A percentile compares a stretch with the other conserved stretches of the same genome.
Evolutionary conservation across 345 rosid species (phyloP).

Genomic region (Cochlearia excelsa): DNA sequence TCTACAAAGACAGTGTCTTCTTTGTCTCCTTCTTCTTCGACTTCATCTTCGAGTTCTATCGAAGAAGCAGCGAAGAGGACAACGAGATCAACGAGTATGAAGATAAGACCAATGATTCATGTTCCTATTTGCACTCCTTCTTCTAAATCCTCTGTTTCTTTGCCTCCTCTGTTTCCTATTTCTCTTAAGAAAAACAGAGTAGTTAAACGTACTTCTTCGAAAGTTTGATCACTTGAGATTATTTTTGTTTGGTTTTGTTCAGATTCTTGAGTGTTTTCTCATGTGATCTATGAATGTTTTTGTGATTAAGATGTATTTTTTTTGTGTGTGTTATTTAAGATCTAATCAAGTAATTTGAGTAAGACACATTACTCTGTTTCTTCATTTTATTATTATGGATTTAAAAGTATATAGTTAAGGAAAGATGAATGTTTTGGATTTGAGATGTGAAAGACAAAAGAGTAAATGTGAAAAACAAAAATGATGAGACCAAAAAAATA

Average conservation of each 20-base stretch:
- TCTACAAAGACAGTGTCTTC: slow-evolving; percentile 33
- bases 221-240: background rate
- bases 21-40: slow-evolving; percentile 56
- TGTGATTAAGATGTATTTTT: too few species aligned
- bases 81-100: slow-evolving; percentile 63
- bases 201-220: slow-evolving; percentile 43
- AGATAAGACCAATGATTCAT: slow-evolving; percentile 81
- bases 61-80: slow-evolving; percentile 57
- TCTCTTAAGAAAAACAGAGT: slow-evolving; percentile 52
- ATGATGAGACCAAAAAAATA: too few species aligned
- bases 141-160: slow-evolving; percentile 44
- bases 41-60: slow-evolving; percentile 62
- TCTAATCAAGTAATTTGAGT: too few species aligned
- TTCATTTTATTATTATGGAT: background rate
- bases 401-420: too few species aligned
- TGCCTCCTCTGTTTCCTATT: slow-evolving; percentile 61
- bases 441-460: too few species aligned
- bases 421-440: too few species aligned
- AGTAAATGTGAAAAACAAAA: too few species aligned
- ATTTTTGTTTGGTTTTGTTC: too few species aligned
- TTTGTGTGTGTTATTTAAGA: too few species aligned
- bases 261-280: too few species aligned
- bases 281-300: too few species aligned
- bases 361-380: too few species aligned
- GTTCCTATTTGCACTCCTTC: slow-evolving; percentile 64